Conservation (phyloP, 2,329 filamentous ascomycete species). For the Lomentospora prolificans region DNA sequence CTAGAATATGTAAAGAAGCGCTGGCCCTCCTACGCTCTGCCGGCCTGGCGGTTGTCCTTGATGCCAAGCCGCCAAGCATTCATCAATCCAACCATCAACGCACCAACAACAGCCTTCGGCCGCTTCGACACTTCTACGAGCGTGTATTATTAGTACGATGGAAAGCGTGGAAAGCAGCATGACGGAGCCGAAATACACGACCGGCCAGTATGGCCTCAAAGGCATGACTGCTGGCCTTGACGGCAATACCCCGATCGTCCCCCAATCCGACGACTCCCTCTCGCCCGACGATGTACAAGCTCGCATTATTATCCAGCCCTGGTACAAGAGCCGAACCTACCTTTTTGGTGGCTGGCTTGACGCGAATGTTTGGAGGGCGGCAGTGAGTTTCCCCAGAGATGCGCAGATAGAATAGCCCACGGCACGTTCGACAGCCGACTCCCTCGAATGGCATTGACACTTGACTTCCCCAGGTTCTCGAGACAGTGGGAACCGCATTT, state of each 20-base stretch:
- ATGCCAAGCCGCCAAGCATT: neutral
- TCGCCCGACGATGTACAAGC: neutral
- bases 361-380: neutral
- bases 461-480: neutral
- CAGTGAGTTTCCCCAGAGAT: neutral
- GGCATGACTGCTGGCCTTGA: neutral
- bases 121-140: neutral
- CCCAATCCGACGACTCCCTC: neutral
- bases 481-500: neutral
- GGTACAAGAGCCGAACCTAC: neutral
- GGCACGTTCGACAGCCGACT: neutral
- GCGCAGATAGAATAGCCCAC: neutral
- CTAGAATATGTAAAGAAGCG: too few species aligned
- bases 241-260: neutral
- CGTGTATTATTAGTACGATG: neutral
- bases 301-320: neutral
- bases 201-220: neutral
- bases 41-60: too few species aligned
- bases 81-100: neutral
- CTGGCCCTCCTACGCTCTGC: too few species aligned
- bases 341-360: neutral
- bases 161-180: neutral
- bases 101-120: too few species aligned
- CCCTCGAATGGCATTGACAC: neutral
- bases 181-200: neutral